A percentile compares a stretch with the other conserved stretches of the same genome.
Evolutionary conservation across 805 yeast species (phyloP).

Genomic region (Saccharomycopsis capsularis): DNA sequence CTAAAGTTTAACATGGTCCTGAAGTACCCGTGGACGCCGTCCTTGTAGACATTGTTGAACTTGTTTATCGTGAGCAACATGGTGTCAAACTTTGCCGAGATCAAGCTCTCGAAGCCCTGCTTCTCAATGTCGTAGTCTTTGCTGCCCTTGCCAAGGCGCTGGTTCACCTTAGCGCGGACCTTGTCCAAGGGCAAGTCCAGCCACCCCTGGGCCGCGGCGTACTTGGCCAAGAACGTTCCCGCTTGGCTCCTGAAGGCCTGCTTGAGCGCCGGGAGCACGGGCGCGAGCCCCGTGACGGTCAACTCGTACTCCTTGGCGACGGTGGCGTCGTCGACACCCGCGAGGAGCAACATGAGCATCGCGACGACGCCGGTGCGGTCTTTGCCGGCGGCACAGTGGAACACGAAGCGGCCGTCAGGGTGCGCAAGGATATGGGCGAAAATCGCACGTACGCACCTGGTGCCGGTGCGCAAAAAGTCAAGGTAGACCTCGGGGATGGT

Average conservation of each 20-base stretch:
- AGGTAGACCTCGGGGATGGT: constrained; percentile 60
- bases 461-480: constrained; percentile 47
- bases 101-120: constrained; percentile 52
- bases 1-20: neutral
- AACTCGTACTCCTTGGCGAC: constrained; percentile 73
- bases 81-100: constrained; percentile 60
- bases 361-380: constrained; percentile 76
- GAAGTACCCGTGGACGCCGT: neutral
- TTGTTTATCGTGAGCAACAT: constrained; percentile 58
- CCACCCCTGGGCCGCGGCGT: constrained; percentile 25
- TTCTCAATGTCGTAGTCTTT: constrained; percentile 25
- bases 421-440: constrained; percentile 51
- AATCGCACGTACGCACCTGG: constrained; percentile 40
- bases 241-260: constrained; percentile 31
- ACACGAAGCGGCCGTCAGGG: constrained; percentile 42
- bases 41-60: constrained; percentile 29
- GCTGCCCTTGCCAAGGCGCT: constrained; percentile 8
- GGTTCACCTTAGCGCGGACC: constrained; percentile 2
- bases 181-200: constrained; percentile 12
- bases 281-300: constrained; percentile 55
- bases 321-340: constrained; percentile 59
- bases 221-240: constrained; percentile 27
- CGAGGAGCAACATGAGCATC: constrained; percentile 55
- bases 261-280: constrained; percentile 38
- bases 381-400: constrained; percentile 83